phyloP scores from a whole-genome alignment of 495 filamentous ascomycete genomes.

The Apodospora peruviana region DNA sequence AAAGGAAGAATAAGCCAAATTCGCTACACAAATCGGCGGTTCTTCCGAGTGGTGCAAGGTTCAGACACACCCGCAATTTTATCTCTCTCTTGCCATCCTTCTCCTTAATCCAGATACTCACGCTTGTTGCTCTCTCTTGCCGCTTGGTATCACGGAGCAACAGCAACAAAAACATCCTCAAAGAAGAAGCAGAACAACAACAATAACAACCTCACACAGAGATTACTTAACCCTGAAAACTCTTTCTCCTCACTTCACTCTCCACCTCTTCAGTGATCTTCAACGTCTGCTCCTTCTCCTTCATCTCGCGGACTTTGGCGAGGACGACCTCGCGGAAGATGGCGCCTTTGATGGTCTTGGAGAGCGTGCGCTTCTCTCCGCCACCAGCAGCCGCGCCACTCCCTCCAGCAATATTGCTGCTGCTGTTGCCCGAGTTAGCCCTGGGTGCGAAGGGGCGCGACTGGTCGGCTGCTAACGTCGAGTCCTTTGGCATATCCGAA shows the following conservation, averaged over 20 bases:
- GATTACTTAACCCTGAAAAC: conserved; percentile 32
- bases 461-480: conserved; percentile 58
- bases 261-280: conserved; percentile 55
- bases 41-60: too few relatives aligned
- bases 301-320: conserved; percentile 91
- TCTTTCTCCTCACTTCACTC: conserved; percentile 39
- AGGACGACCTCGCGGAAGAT: conserved; percentile 98
- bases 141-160: too few relatives aligned
- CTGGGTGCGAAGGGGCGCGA: conserved; percentile 18
- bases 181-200: too few relatives aligned
- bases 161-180: too few relatives aligned
- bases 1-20: too few relatives aligned
- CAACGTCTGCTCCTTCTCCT: conserved; percentile 72
- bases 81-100: too few relatives aligned
- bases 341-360: conserved; percentile 73
- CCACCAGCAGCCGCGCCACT: conserved; percentile 18
- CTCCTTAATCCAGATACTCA: too few relatives aligned
- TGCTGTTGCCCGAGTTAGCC: conserved; percentile 12
- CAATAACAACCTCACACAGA: too few relatives aligned
- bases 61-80: too few relatives aligned
- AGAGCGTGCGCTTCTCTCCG: conserved; percentile 62
- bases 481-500: conserved; percentile 54
- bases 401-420: conserved; percentile 4
- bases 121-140: too few relatives aligned
- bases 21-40: too few relatives aligned